Conservation (phyloP, 2,329 filamentous ascomycete species). For the Hansfordia pulvinata region DNA sequence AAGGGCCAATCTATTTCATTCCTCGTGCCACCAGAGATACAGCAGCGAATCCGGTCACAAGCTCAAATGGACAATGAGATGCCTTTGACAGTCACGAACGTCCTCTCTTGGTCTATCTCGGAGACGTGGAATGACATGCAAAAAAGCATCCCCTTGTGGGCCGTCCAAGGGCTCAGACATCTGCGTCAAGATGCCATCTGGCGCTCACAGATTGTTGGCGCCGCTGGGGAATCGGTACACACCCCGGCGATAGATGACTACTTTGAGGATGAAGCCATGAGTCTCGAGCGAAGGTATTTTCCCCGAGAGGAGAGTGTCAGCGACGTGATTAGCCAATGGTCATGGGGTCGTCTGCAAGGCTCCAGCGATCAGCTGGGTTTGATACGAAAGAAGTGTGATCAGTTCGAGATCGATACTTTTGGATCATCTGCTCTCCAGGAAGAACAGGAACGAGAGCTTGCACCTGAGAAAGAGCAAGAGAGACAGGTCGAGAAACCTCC, state of each 20-base stretch:
- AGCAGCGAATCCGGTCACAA: constrained; percentile 29
- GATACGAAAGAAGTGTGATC: not conserved
- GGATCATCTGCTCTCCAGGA: constrained; percentile 33
- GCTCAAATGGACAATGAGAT: constrained; percentile 3
- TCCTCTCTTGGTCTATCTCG: constrained; percentile 44
- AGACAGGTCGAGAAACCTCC: constrained; percentile 35
- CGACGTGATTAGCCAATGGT: constrained; percentile 6
- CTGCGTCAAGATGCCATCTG: not conserved
- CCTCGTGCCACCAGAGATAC: constrained; percentile 43
- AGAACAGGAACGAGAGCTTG: constrained; percentile 57
- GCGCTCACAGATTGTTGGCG: too few relatives aligned
- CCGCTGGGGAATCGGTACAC: too few relatives aligned
- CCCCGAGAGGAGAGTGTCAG: constrained; percentile 12
- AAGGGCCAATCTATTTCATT: constrained; percentile 53
- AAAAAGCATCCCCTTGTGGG: constrained; percentile 44
- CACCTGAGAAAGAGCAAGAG: constrained; percentile 50
- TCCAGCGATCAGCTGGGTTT: constrained; percentile 1
- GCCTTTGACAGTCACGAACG: constrained; percentile 33
- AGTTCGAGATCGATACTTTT: constrained; percentile 6
- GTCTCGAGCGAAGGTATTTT: constrained; percentile 36
- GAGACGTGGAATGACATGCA: constrained; percentile 39
- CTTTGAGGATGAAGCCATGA: constrained; percentile 40
- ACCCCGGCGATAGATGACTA: not conserved
- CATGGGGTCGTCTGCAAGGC: too few relatives aligned
- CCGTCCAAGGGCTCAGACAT: constrained; percentile 35